phyloP scores from a whole-genome alignment of 2,329 filamentous ascomycete species.

The Ceratocystis albifundus region DNA sequence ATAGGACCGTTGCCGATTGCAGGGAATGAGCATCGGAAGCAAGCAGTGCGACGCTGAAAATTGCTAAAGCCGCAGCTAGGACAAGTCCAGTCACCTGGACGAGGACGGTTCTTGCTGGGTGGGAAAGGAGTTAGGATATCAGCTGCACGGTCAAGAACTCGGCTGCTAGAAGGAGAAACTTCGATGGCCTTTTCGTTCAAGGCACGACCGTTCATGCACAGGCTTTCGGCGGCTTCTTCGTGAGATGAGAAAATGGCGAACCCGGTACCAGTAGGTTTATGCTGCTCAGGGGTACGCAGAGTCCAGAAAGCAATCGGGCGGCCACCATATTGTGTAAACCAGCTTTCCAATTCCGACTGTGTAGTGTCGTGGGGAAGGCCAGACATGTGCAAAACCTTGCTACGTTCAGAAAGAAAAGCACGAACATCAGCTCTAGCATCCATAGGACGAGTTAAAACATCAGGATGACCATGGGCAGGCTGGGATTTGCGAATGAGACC shows the following conservation, averaged over 20 bases:
- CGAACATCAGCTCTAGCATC: conserved; percentile 93
- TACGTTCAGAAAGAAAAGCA: conserved; percentile 88
- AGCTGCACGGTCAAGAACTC: conserved; percentile 86
- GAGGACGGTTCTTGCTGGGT: conserved; percentile 93
- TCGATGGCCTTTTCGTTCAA: conserved; percentile 98
- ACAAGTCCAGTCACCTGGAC: conserved; percentile 97
- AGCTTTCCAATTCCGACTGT: conserved; percentile 95
- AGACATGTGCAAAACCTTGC: conserved; percentile 97
- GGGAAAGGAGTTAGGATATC: conserved; percentile 96
- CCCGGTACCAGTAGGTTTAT: conserved; percentile 97
- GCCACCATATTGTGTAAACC: conserved; percentile 98
- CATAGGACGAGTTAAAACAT: conserved; percentile 89
- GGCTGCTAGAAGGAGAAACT: conserved; percentile 92
- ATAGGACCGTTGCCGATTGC: conserved; percentile 69
- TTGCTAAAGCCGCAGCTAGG: conserved; percentile 98
- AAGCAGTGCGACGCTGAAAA: conserved; percentile 95
- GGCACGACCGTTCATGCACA: conserved; percentile 98
- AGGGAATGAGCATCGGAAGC: conserved; percentile 99
- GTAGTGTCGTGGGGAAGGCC: conserved; percentile 95
- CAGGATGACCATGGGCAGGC: conserved; percentile 82
- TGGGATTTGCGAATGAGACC: conserved; percentile 94
- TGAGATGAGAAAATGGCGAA: conserved; percentile 98
- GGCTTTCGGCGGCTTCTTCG: conserved; percentile 94
- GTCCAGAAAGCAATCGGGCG: conserved; percentile 99
- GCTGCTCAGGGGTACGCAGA: conserved; percentile 89